Evolutionary conservation across 2,329 filamentous ascomycete genomes (phyloP), one percentile per base, ranked within the genome.

Genomic region (Dothistroma septosporum): DNA sequence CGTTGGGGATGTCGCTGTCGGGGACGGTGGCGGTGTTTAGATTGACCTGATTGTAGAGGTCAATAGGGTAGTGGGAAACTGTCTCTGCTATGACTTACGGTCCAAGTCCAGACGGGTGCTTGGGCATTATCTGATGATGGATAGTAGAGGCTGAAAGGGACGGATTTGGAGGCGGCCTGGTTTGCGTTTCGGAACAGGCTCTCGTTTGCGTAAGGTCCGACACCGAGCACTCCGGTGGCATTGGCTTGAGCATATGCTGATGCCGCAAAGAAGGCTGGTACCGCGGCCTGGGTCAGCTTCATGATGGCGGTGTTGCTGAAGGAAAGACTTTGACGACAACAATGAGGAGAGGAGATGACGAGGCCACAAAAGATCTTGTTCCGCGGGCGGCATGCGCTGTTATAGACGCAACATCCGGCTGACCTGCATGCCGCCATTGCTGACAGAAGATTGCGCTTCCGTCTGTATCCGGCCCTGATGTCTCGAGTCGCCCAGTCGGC

Each of bases 91-190:
- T 35, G 24, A 21, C 50, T 32, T n/a, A 53, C 50, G 24, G 21
- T 35, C 50, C 50, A 53, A 21, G 50, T 53, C 50, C 50, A 53
- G 11, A 33, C 22, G 8, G 55, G 41, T 48, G 41, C 55, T 21
- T 44, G 55, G 3, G 24, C 24, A 32, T 57, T 32, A 28, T 57
- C 46, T 11, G 55, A 19, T 11, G 55, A 21, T 33, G 55, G 55
- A 11, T 47, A 57, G n/a, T 57, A 57, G 24, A 57, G 19, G n/a
- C 41, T 49, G 55, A 57, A 57, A 9, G 28, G 35, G 24, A 57
- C 46, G 16, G 55, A 49, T 44, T 57, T 47, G 7, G 24, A 33
- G 1, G 41, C 44, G 16, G 55, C 46, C 10, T 32, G 44, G 9
- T 22, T 48, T 2, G 55, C n/a, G 22, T 47, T 49, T 16, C 49